A percentile compares a stretch with the other conserved stretches of the same genome.
Conservation (phyloP, 192 early-diverging fungal genomes). For the Entrophospora sp. region DNA sequence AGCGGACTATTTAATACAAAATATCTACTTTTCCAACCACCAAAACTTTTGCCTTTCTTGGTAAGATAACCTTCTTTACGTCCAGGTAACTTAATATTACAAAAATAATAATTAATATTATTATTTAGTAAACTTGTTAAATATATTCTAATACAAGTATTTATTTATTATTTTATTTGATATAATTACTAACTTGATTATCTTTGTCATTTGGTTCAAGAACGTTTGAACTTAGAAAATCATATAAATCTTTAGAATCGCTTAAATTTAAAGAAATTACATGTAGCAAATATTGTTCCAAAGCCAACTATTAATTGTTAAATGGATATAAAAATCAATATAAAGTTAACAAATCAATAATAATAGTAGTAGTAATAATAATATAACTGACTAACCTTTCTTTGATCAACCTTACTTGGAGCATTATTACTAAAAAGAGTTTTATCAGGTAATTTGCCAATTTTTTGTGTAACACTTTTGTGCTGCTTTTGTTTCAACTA, state of each 20-base stretch:
- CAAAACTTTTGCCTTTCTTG: slow-evolving; percentile 94
- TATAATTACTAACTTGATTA: too few relatives aligned
- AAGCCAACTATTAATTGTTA: slow-evolving; percentile 35
- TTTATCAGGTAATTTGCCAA: slow-evolving; percentile 80
- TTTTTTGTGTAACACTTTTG: slow-evolving; percentile 27
- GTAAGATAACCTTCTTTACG: slow-evolving; percentile 81
- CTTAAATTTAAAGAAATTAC: slow-evolving; percentile 49
- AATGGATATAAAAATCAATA: too few relatives aligned
- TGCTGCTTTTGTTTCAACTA: slow-evolving; percentile 16
- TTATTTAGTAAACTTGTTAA: slow-evolving; percentile 7
- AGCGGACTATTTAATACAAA: slow-evolving; percentile 61
- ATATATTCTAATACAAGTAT: background rate
- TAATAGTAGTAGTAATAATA: too few relatives aligned
- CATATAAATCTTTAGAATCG: slow-evolving; percentile 56
- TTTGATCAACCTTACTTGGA: slow-evolving; percentile 78
- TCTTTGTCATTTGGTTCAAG: slow-evolving; percentile 36
- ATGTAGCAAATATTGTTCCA: slow-evolving; percentile 78
- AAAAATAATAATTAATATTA: too few relatives aligned
- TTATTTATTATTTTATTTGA: background rate
- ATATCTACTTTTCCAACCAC: slow-evolving; percentile 90
- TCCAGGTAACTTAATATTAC: slow-evolving; percentile 46
- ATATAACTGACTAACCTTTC: slow-evolving; percentile 63
- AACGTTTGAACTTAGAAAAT: slow-evolving; percentile 70
- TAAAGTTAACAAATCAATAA: too few relatives aligned
- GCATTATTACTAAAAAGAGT: slow-evolving; percentile 70